Evolutionary conservation across 331 rosid species (phyloP).

Genomic region (Acacia concinna): DNA sequence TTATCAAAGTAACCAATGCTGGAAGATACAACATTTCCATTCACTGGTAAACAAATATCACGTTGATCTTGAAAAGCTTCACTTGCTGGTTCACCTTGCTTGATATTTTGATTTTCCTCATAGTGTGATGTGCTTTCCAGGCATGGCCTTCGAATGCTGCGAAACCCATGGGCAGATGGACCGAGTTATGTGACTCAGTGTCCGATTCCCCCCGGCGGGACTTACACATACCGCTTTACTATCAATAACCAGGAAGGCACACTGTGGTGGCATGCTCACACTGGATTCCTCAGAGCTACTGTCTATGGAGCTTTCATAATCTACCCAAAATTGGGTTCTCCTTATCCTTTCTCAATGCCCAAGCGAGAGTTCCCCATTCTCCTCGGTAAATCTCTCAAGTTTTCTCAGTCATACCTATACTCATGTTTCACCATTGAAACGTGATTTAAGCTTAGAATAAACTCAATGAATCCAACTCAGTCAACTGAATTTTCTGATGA

Average conservation of each 20-base stretch:
- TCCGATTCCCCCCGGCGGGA: constrained; percentile 82
- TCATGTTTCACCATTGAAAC: neutral
- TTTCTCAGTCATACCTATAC: neutral
- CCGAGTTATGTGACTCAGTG: constrained; percentile 86
- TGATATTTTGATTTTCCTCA: constrained; percentile 21
- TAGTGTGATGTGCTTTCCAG: constrained; percentile 38
- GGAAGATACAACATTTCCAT: constrained; percentile 65
- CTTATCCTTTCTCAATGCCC: constrained; percentile 76
- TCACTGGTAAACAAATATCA: constrained; percentile 60
- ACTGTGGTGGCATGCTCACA: constrained; percentile 98
- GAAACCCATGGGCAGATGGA: constrained; percentile 98
- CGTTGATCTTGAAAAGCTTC: neutral
- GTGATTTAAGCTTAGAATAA: neutral
- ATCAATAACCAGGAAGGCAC: constrained; percentile 85
- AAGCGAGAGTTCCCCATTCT: constrained; percentile 61
- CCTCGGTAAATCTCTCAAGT: constrained; percentile 55
- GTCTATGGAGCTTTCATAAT: constrained; percentile 87
- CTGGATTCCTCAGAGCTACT: constrained; percentile 81
- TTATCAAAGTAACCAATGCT: constrained; percentile 58
- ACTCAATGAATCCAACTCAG: constrained; percentile 11
- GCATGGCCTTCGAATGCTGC: constrained; percentile 85
- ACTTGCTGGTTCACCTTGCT: neutral
- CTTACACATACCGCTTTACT: constrained; percentile 84
- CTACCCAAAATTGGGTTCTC: constrained; percentile 64
- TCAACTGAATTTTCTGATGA: constrained; percentile 30